phyloP scores from a whole-genome alignment of 2,329 filamentous ascomycete genomes.

The Talaromyces sp. region DNA sequence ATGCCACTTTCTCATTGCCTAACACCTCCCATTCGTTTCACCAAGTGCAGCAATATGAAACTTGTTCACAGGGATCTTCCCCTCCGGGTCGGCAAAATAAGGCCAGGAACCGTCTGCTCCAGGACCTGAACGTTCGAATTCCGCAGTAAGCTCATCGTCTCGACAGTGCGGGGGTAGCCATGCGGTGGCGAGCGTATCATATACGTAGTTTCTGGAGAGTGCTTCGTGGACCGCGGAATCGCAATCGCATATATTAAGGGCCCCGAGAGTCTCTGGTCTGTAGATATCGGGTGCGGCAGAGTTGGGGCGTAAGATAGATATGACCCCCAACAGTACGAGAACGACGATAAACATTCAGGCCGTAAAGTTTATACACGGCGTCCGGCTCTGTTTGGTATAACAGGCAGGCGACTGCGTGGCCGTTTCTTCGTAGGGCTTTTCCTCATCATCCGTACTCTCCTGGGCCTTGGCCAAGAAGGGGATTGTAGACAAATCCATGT shows the following conservation, averaged over 20 bases:
- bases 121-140: slow-evolving; percentile 28
- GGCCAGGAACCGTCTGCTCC: slow-evolving; percentile 26
- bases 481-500: no score
- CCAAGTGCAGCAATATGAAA: slow-evolving; percentile 17
- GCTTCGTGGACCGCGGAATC: slow-evolving; percentile 27
- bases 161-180: slow-evolving; percentile 33
- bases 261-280: no score
- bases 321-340: no score
- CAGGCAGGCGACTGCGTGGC: no score
- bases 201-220: slow-evolving; percentile 23
- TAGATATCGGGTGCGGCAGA: no score
- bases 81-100: slow-evolving; percentile 27
- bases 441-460: no score
- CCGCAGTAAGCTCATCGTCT: slow-evolving; percentile 28
- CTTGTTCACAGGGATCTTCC: slow-evolving; percentile 15
- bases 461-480: no score
- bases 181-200: slow-evolving; percentile 30
- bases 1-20: slow-evolving; percentile 24
- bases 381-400: no score
- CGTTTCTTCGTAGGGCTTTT: no score
- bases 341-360: no score
- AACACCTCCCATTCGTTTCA: slow-evolving; percentile 17
- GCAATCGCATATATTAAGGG: slow-evolving; percentile 16
- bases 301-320: no score
- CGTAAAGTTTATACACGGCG: no score